A percentile compares a stretch with the other conserved stretches of the same genome.
Conservation (phyloP, 257 asterid genomes). For the Schizonepeta tenuifolia region DNA sequence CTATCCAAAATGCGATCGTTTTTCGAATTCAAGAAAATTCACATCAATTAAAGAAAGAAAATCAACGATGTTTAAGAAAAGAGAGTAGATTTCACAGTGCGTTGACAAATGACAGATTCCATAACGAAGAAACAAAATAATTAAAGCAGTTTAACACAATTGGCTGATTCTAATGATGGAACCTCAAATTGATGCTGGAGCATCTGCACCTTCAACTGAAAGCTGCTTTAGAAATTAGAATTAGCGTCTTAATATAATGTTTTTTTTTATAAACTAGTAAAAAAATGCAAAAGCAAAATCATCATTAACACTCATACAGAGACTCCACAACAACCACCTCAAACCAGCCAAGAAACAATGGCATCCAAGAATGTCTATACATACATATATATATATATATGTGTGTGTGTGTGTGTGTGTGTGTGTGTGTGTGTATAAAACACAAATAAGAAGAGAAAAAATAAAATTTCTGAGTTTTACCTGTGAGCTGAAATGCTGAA, state of each 20-base stretch:
- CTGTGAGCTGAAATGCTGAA: constrained; percentile 42
- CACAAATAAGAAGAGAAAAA: constrained; percentile 7
- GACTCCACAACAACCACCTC: too few species aligned
- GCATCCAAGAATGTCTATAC: constrained; percentile 28
- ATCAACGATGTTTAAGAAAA: neutral
- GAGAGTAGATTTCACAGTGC: neutral
- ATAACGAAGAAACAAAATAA: neutral
- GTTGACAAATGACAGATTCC: constrained; percentile 4
- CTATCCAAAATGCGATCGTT: neutral
- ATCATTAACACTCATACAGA: constrained; percentile 25
- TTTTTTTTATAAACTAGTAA: neutral
- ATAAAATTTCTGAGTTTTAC: constrained; percentile 31
- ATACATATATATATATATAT: too few species aligned
- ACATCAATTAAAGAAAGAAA: neutral
- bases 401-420: too few species aligned
- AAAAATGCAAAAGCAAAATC: constrained; percentile 22
- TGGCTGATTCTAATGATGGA: constrained; percentile 18
- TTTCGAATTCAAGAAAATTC: constrained; percentile 4
- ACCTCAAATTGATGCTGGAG: constrained; percentile 8
- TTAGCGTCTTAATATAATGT: neutral
- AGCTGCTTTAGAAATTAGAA: constrained; percentile 17
- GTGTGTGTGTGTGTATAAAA: too few species aligned
- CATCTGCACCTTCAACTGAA: constrained; percentile 5
- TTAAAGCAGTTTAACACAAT: constrained; percentile 9
- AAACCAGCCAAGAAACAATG: constrained; percentile 5